Percentiles rank a stretch among this genome's conserved stretches.
Evolutionary conservation across 306 rosid species (phyloP).

Genomic region (Vigna unguiculata): DNA sequence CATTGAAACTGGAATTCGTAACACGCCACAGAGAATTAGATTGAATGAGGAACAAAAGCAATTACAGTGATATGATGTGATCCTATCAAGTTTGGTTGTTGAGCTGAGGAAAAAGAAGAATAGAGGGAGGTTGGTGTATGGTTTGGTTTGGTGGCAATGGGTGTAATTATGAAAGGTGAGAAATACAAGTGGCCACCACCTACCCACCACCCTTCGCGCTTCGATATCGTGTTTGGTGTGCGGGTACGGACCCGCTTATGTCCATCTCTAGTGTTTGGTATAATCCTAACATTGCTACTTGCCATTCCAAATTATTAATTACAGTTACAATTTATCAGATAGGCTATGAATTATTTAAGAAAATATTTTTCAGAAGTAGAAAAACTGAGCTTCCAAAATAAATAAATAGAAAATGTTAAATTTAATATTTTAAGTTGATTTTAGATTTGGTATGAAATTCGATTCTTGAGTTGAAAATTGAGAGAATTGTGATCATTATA

Average conservation of each 20-base stretch:
- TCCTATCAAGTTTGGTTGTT: conserved; percentile 39
- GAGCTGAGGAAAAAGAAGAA: not conserved
- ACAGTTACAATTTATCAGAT: too few species aligned
- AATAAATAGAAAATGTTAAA: too few species aligned
- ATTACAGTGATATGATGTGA: conserved; percentile 2
- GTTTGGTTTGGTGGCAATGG: conserved; percentile 39
- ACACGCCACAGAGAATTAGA: not conserved
- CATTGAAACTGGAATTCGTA: conserved; percentile 47
- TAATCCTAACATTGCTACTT: too few species aligned
- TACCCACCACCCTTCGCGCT: conserved; percentile 22
- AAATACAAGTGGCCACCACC: conserved; percentile 23
- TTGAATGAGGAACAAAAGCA: conserved; percentile 8
- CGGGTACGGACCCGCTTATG: not conserved
- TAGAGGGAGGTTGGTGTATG: not conserved
- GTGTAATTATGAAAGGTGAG: not conserved
- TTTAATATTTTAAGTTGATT: too few species aligned
- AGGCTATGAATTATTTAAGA: too few species aligned
- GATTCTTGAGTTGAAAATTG: too few species aligned
- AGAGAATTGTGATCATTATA: too few species aligned
- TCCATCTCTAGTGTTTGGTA: not conserved
- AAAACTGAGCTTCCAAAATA: too few species aligned
- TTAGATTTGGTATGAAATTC: too few species aligned
- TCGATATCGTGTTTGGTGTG: conserved; percentile 15
- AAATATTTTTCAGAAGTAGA: too few species aligned
- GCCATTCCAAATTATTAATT: too few species aligned